A percentile compares a stretch with the other conserved stretches of the same genome.
Conservation (phyloP, 2,329 filamentous ascomycete genomes). For the Fonsecaea monophora region DNA sequence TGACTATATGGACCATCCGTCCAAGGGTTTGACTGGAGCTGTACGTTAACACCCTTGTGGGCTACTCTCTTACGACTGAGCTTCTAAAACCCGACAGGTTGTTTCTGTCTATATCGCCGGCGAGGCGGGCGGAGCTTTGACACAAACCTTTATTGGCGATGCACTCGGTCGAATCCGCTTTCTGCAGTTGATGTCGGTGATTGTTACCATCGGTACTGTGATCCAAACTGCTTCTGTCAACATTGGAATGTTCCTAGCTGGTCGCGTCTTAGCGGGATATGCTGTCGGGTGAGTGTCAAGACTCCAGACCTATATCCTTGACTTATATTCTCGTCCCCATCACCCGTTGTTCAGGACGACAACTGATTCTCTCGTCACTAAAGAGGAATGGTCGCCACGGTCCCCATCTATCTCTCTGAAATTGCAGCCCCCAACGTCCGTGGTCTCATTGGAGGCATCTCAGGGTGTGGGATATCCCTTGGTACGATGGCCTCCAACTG, state of each 20-base stretch:
- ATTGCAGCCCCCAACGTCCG: constrained; percentile 67
- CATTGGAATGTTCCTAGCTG: constrained; percentile 70
- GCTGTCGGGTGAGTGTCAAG: constrained; percentile 76
- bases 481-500: constrained; percentile 77
- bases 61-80: not conserved
- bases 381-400: constrained; percentile 39
- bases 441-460: constrained; percentile 77
- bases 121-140: constrained; percentile 62
- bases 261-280: constrained; percentile 75
- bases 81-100: constrained; percentile 47
- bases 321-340: constrained; percentile 79
- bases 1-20: constrained; percentile 64
- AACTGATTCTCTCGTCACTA: not conserved
- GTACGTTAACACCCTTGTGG: constrained; percentile 43
- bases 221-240: constrained; percentile 67
- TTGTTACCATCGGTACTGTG: constrained; percentile 73
- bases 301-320: no score
- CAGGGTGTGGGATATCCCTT: constrained; percentile 83
- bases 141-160: constrained; percentile 62
- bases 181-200: constrained; percentile 63
- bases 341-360: constrained; percentile 45
- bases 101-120: constrained; percentile 67
- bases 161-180: constrained; percentile 61
- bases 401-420: constrained; percentile 38
- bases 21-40: constrained; percentile 62